Evolutionary conservation across 2,329 filamentous ascomycete species (phyloP).

Genomic region (Pseudogymnoascus sp.): DNA sequence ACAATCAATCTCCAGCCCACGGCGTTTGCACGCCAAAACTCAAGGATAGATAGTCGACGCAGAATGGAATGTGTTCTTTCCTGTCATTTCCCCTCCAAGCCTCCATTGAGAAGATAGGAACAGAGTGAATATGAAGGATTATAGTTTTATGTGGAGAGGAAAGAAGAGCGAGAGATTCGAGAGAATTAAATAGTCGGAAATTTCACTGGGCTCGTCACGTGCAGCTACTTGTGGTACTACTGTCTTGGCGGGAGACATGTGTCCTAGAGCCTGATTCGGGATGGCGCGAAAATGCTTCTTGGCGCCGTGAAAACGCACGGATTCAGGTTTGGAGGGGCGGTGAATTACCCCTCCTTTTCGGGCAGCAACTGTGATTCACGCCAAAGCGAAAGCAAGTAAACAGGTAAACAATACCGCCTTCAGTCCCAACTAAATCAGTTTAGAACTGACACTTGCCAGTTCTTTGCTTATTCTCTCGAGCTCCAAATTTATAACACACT

Average conservation of each 20-base stretch:
- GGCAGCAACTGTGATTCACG: conserved; percentile 12
- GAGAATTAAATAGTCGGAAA: conserved; percentile 8
- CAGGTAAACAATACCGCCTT: conserved; percentile 11
- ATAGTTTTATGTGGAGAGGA: conserved; percentile 37
- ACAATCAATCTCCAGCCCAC: conserved; percentile 19
- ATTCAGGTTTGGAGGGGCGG: conserved; percentile 8
- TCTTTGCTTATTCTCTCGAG: neutral
- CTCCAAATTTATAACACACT: conserved; percentile 14
- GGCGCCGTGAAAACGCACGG: conserved; percentile 7
- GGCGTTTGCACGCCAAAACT: conserved; percentile 34
- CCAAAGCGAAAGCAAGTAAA: conserved; percentile 4
- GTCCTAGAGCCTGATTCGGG: neutral
- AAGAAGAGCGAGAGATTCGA: conserved; percentile 23
- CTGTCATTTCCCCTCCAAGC: conserved; percentile 61
- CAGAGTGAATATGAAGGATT: conserved; percentile 60
- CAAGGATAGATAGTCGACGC: conserved; percentile 51
- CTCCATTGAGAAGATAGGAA: conserved; percentile 42
- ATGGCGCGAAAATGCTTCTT: conserved; percentile 7
- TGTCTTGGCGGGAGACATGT: neutral
- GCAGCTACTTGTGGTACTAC: neutral
- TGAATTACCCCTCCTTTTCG: conserved; percentile 12
- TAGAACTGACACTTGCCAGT: neutral
- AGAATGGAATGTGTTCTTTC: conserved; percentile 42
- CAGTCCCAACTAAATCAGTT: neutral
- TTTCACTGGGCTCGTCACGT: neutral